These are phyloP conservation scores for Canavalia ensiformis DNA, from an alignment of 306 rosid species.

Conservation along the genomic window DNA sequence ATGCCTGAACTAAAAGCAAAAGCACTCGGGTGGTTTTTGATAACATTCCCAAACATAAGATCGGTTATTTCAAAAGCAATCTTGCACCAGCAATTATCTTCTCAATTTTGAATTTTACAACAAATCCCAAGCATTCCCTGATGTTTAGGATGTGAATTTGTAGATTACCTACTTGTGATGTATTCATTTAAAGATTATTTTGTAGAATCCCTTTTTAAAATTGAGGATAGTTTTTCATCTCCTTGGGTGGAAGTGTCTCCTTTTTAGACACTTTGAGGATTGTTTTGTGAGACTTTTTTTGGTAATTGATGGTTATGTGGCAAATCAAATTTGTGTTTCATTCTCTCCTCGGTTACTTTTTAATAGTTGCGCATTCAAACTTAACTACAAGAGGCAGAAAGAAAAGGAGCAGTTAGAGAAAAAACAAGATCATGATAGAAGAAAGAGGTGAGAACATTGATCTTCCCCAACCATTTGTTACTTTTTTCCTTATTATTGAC, in stretches of 20 bases:
- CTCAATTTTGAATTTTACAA: no score
- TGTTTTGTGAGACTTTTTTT: background rate
- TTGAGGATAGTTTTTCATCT: background rate
- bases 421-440: conserved; percentile 64
- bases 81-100: no score
- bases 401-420: conserved; percentile 76
- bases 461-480: background rate
- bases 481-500: conserved; percentile 19
- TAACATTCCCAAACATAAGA: background rate
- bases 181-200: background rate
- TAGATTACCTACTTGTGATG: background rate
- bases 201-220: background rate
- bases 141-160: background rate
- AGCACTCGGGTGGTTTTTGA: background rate
- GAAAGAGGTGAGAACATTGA: conserved; percentile 71
- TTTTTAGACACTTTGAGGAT: background rate
- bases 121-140: background rate
- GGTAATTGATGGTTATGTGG: conserved; percentile 16
- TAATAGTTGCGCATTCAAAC: conserved; percentile 79
- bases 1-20: conserved; percentile 1
- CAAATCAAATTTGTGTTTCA: conserved; percentile 1
- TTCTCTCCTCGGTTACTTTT: conserved; percentile 34
- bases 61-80: no score
- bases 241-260: conserved; percentile 20
- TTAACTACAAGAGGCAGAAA: conserved; percentile 80